Base-by-base conservation (phyloP, 139 green algal species). In the Asterochloris erici region DNA sequence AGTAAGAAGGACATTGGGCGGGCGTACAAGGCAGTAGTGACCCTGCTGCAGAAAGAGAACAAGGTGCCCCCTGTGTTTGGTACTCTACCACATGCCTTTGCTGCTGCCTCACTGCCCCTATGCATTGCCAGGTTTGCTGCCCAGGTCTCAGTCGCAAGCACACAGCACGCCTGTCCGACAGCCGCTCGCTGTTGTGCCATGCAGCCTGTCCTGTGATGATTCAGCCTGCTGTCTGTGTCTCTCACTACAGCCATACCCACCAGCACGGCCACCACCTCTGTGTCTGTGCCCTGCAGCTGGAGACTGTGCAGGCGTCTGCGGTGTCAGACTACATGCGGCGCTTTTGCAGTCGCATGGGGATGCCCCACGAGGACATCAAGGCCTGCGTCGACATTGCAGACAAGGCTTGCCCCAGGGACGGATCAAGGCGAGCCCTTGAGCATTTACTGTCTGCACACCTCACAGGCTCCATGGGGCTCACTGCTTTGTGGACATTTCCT, bases 1-100 rank as follows among this genome's bases (percentile, higher is more conserved):
- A 82, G 75, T 79, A 96, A 96, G 81, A 91, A 90, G 82, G 94
- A 96, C 79, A 95, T 97, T 19, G 92, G 88, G 9, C 85, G 87
- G 10, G 91, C 85, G 77, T 96, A 93, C 85, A 94, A 92, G 73
- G 68, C 88, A 47, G 86, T 95, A 12, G 69, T 91, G 26, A 26
- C 63, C 47, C 13, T 26, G 12, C 27, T 81, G 27, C 63, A 74
- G 27, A 21, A 63, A 63, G 27, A 61, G 10, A 27, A 62, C 13
- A 63, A 64, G 77, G 63, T 81, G 26, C 60, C 61, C 23, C 17
- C 17, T 21, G 2, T 23, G 2, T 2, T 23, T 23, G 2, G 66
- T 23, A 21, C 66, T 23, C 66, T 14, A 71, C 66, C 17, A 23
- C 17, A 1, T 9, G 21, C 66, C 17, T 71, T 2, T 26, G 17